Percentiles rank a stretch among this genome's conserved stretches.
phyloP scores from a whole-genome alignment of 139 green algal genomes.

The Haematococcus sp. region DNA sequence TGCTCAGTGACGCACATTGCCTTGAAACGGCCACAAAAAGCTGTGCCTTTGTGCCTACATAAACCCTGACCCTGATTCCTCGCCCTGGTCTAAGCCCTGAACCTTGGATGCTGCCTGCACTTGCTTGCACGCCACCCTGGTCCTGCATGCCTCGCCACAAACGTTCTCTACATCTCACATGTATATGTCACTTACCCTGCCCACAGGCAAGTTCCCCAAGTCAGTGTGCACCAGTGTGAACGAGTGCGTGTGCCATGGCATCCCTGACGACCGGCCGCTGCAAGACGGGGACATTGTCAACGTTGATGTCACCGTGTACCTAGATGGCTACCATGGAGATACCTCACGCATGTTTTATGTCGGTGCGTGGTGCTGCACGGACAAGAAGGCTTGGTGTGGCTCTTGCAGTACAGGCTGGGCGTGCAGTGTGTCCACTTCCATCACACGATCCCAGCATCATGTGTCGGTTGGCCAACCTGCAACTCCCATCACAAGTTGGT shows the following conservation, averaged over 20 bases:
- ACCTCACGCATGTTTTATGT: conserved; percentile 72
- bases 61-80: too few relatives aligned
- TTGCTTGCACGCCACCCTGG: too few relatives aligned
- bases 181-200: too few relatives aligned
- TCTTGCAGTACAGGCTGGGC: background rate
- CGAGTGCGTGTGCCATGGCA: conserved; percentile 95
- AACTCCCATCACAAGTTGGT: background rate
- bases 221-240: conserved; percentile 97
- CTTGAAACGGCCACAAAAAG: too few relatives aligned
- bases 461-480: too few relatives aligned
- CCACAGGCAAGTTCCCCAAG: conserved; percentile 86
- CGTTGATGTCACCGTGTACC: conserved; percentile 96
- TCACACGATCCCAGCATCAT: background rate
- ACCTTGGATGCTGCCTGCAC: too few relatives aligned
- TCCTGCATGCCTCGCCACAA: too few relatives aligned
- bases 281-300: conserved; percentile 94
- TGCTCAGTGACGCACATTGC: too few relatives aligned
- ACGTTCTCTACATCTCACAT: too few relatives aligned
- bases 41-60: too few relatives aligned
- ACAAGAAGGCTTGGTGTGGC: background rate
- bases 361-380: conserved; percentile 23
- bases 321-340: conserved; percentile 96
- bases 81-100: too few relatives aligned
- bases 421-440: background rate
- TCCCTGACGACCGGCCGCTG: conserved; percentile 48